A percentile compares a stretch with the other conserved stretches of the same genome.
These are phyloP conservation scores for Ustilago trichophora DNA, from an alignment of 1,284 basidiomycete species.

Conservation along the genomic window DNA sequence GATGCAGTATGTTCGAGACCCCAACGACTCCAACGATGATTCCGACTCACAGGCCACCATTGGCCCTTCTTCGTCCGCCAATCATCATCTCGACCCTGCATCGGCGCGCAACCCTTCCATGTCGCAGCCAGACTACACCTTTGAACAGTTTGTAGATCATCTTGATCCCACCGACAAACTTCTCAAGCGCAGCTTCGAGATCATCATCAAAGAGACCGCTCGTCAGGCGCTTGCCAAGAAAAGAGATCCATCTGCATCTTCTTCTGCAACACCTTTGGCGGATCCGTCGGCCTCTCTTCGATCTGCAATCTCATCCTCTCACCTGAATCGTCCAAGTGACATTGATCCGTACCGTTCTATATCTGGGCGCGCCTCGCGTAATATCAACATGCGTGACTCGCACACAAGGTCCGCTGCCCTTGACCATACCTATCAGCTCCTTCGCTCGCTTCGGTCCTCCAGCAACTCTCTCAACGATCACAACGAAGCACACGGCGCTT, in stretches of 20 bases:
- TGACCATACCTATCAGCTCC: constrained; percentile 20
- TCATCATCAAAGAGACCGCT: constrained; percentile 49
- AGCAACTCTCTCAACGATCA: neutral
- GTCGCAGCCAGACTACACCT: constrained; percentile 43
- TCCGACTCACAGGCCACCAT: constrained; percentile 17
- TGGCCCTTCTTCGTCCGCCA: constrained; percentile 2
- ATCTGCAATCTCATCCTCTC: constrained; percentile 27
- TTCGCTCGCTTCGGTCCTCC: constrained; percentile 16
- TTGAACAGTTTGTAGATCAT: constrained; percentile 47
- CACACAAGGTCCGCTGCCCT: constrained; percentile 4
- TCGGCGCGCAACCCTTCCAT: constrained; percentile 14
- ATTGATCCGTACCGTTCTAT: neutral
- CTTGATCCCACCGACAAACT: constrained; percentile 46
- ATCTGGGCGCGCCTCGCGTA: no score
- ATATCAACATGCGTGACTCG: no score
- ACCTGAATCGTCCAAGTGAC: neutral
- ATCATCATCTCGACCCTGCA: constrained; percentile 20
- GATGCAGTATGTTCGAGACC: constrained; percentile 38
- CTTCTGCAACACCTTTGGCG: constrained; percentile 5
- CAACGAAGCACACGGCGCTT: neutral
- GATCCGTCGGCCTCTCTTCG: constrained; percentile 25
- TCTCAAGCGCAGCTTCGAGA: constrained; percentile 40
- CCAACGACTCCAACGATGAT: constrained; percentile 36
- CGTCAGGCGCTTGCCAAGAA: constrained; percentile 41
- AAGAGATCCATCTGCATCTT: constrained; percentile 8